phyloP scores from a whole-genome alignment of 352 stramenopile species.

The Globisporangium heterothallicum region DNA sequence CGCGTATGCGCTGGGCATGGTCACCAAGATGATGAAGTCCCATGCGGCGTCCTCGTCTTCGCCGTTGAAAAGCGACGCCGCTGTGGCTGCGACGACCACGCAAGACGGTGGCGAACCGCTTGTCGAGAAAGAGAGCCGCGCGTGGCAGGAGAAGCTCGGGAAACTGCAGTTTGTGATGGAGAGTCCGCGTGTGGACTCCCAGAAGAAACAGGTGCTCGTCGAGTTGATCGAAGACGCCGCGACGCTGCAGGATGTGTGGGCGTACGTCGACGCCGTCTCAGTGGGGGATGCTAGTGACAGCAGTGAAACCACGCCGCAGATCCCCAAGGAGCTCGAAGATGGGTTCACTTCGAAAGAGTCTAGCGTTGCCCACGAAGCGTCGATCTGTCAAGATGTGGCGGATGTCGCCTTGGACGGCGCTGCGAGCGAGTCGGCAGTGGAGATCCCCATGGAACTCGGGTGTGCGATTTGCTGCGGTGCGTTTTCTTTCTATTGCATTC shows the following conservation, averaged over 20 bases:
- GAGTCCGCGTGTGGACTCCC: conserved; percentile 4
- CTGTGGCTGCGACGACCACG: background rate
- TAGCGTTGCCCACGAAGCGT: background rate
- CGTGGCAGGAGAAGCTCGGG: conserved; percentile 11
- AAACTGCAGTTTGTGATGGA: conserved; percentile 14
- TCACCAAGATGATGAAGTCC: conserved; percentile 16
- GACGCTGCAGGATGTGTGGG: conserved; percentile 9
- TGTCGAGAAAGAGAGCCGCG: background rate
- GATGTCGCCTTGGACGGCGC: background rate
- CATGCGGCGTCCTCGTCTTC: background rate
- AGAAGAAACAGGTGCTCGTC: conserved; percentile 12
- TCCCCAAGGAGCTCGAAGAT: background rate
- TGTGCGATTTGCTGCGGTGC: conserved; percentile 41
- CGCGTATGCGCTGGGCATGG: conserved; percentile 33
- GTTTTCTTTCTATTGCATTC: too few species aligned
- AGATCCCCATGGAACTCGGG: conserved; percentile 24
- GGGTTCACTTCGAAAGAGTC: background rate
- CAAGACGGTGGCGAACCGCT: background rate
- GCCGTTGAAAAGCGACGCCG: background rate
- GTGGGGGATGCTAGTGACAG: background rate
- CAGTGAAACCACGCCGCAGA: background rate
- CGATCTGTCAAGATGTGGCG: background rate
- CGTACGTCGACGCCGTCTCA: conserved; percentile 5
- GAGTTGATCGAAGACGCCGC: conserved; percentile 15
- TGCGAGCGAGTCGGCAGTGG: background rate